Conservation (phyloP, 2,329 filamentous ascomycete species). For the Zalaria obscura region DNA sequence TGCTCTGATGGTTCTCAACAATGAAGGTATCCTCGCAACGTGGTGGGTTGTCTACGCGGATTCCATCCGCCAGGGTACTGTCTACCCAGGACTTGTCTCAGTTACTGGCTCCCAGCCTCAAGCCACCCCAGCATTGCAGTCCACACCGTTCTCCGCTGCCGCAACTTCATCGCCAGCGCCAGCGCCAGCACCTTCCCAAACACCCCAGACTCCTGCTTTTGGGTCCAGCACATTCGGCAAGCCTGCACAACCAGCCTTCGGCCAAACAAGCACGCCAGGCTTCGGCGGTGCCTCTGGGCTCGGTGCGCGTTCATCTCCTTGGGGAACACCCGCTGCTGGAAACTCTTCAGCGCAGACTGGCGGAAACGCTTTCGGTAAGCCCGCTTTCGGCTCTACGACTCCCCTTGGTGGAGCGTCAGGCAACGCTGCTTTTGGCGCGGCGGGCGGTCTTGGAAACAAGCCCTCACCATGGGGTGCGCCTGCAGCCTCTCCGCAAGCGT, state of each 20-base stretch:
- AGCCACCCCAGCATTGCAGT: neutral
- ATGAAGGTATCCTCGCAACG: constrained; percentile 68
- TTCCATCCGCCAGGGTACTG: constrained; percentile 59
- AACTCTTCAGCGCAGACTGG: constrained; percentile 2
- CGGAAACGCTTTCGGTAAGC: constrained; percentile 8
- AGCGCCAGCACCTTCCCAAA: constrained; percentile 2
- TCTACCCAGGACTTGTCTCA: constrained; percentile 55
- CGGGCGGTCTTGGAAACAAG: constrained; percentile 8
- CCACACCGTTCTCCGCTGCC: neutral
- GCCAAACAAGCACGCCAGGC: constrained; percentile 9
- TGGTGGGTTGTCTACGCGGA: constrained; percentile 94
- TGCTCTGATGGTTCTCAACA: constrained; percentile 70
- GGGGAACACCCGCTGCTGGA: constrained; percentile 10
- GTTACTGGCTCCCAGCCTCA: constrained; percentile 19
- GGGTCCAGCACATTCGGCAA: constrained; percentile 13
- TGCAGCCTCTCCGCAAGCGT: constrained; percentile 4
- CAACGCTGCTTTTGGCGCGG: constrained; percentile 9
- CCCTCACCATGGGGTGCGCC: constrained; percentile 8
- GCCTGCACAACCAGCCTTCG: constrained; percentile 5
- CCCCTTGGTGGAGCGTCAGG: constrained; percentile 5
- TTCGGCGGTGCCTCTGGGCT: constrained; percentile 14
- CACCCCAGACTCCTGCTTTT: constrained; percentile 11
- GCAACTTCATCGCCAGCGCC: constrained; percentile 4
- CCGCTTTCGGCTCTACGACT: constrained; percentile 12
- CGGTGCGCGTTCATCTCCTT: constrained; percentile 13